These are phyloP conservation scores for Spongiforma sp. DNA, from an alignment of 1,284 basidiomycete genomes.

Conservation along the genomic window DNA sequence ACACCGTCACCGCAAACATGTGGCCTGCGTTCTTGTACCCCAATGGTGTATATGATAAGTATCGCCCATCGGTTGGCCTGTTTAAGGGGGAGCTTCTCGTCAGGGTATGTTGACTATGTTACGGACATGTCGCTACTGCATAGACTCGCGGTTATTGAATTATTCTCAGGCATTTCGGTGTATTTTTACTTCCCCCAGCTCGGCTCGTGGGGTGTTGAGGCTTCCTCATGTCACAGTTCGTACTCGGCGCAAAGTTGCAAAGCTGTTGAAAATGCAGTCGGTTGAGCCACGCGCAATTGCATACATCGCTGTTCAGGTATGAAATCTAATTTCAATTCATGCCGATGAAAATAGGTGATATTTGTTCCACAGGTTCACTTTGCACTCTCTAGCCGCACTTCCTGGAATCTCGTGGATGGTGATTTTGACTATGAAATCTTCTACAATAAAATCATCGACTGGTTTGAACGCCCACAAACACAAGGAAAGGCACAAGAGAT, in stretches of 20 bases:
- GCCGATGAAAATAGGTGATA: neutral
- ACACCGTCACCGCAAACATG: neutral
- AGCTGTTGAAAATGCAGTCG: neutral
- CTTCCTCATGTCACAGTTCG: neutral
- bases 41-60: neutral
- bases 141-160: neutral
- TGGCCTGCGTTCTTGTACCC: neutral
- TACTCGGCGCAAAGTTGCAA: neutral
- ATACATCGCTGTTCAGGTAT: conserved; percentile 1
- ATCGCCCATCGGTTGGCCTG: neutral
- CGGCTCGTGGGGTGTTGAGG: neutral
- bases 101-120: neutral
- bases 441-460: neutral
- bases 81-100: conserved; percentile 3
- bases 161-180: neutral
- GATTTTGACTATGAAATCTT: neutral
- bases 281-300: conserved; percentile 1
- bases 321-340: neutral
- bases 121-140: neutral
- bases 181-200: neutral
- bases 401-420: neutral
- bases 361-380: conserved; percentile 1
- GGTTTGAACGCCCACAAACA: neutral
- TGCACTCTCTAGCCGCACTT: neutral
- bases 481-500: neutral